phyloP scores from a whole-genome alignment of 129 eudicot genomes.

The Oenanthe sinensis region DNA sequence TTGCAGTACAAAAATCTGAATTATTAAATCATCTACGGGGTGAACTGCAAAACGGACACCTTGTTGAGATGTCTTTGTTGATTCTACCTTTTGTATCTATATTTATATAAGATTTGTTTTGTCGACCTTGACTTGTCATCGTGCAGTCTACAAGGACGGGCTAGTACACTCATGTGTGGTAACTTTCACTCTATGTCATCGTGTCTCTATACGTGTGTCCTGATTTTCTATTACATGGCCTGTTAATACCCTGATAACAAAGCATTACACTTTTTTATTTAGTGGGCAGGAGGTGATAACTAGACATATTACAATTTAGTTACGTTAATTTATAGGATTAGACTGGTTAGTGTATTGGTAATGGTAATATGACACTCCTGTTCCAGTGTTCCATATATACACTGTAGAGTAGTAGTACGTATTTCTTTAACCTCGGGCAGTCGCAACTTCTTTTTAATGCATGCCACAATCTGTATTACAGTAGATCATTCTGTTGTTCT shows the following conservation, averaged over 20 bases:
- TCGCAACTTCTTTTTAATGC: background rate
- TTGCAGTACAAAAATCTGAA: background rate
- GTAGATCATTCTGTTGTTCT: no score
- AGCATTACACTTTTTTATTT: background rate
- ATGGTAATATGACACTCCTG: background rate
- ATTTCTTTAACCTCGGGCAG: background rate
- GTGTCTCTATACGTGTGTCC: background rate
- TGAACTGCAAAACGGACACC: constrained; percentile 2
- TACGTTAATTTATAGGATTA: background rate
- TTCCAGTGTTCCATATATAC: no score
- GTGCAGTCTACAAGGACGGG: background rate
- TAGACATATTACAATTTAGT: background rate
- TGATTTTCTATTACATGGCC: background rate
- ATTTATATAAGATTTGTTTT: background rate
- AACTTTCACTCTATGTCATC: background rate
- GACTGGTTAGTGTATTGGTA: background rate
- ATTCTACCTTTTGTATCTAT: background rate
- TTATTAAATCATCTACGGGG: background rate
- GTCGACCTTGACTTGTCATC: background rate
- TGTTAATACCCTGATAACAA: background rate
- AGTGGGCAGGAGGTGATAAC: background rate
- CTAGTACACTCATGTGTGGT: background rate
- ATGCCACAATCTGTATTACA: background rate
- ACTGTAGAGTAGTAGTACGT: no score
- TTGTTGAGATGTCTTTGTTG: constrained; percentile 1